Evolutionary conservation across 2,329 filamentous ascomycete species (phyloP), one percentile per base, ranked within the genome.

Genomic region (Pseudogymnoascus sp.): DNA sequence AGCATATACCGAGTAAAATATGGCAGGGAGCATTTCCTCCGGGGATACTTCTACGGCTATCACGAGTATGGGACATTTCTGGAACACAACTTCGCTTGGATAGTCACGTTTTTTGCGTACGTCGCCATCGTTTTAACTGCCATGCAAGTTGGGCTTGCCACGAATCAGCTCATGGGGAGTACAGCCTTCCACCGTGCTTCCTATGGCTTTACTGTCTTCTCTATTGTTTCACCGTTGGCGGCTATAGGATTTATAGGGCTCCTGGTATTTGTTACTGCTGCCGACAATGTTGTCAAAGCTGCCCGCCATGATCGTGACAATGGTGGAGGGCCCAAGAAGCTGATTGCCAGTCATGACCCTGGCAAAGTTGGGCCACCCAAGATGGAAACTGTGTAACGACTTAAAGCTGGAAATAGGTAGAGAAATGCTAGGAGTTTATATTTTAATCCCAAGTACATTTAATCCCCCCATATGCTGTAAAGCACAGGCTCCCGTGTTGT

Each of bases 151-250:
- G 77, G 76, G 0, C 67, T 80, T 9, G 71, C 72, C 2, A 77
- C 74, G 0, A 63, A 72, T 1, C 47, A 50, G 22, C 71, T 79
- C 1, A 57, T 50, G 0, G 63, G 69, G 0, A 76, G 73, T 63
- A n/a, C 62, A 0, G 61, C 65, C 0, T 83, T 82, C 65, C 74
- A 77, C 65, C 59, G 61, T 7, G 77, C 74, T 1, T 75, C 75
- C 1, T 78, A 78, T 62, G 78, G 77, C 1, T 80, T 82, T 61
- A 75, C 76, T 2, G 67, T 80, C 4, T 80, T 82, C 60, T 71
- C 76, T 0, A 78, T 81, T 25, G 12, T 79, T 5, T 73, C 69
- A 3, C 78, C 77, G 0, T 63, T 78, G 7, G 59, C 67, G 22
- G 63, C 61, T n/a, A 58, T 30, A 15, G 53, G 28, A 22, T 22